Base-by-base conservation (phyloP, 1,284 basidiomycete genomes). In the Pseudozyma sp. region DNA sequence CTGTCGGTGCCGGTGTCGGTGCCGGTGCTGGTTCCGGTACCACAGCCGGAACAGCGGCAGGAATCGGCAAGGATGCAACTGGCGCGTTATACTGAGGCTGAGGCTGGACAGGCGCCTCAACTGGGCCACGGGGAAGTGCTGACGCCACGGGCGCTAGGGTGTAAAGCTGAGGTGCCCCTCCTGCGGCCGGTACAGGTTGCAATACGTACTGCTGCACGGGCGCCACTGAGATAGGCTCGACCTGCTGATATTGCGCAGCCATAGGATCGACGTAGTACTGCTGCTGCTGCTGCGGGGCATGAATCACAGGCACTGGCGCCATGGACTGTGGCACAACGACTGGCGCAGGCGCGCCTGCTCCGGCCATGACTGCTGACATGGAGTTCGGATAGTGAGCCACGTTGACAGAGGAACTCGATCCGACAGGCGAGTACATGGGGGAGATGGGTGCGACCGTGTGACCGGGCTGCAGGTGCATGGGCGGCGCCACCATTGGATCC, bases 371-470 rank as follows among this genome's bases (percentile, higher is more conserved):
- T 5, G 68, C 43, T 12, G 62, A 52, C 60, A 73, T 64, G 9
- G 53, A 53, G 31, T 45, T n/a, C 21, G 64, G 59, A 19, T 63
- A 42, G 14, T 68, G 70, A 5, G 57, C 57, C 40, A 68, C 45
- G 35, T 70, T 57, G 70, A 73, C 12, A 13, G 70, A 73, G 3
- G 64, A 68, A 31, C 25, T 56, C 18, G 60, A 73, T n/a, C 56
- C 53, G 19, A 68, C 54, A n/a, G 71, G 66, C 31, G 70, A 69
- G 47, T 69, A 60, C 55, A 69, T 40, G 21, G 70, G 61, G 40
- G 71, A 66, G 54, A 69, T 63, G 31, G 71, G 71, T 18, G 61
- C 40, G 3, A 69, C 62, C 16, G 69, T 42, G 14, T 74, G 71
- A 9, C 66, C 71, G 9, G 71, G 71, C 40, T 74, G 71, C 47